A percentile compares a stretch with the other conserved stretches of the same genome.
Conservation (phyloP, 2,329 filamentous ascomycete genomes). For the Parastagonospora nodorum region DNA sequence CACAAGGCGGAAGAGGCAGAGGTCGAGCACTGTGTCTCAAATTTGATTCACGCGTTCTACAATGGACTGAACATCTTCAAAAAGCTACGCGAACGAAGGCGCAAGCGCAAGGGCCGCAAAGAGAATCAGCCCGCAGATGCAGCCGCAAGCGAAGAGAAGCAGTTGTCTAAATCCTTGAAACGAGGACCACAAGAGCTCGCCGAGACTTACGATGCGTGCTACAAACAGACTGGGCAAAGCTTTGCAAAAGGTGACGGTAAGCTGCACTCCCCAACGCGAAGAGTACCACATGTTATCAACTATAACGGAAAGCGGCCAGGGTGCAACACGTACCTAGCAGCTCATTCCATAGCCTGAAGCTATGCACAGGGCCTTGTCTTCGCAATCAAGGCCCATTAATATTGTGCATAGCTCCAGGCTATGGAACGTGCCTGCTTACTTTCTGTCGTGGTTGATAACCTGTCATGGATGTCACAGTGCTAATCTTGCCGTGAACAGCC, state of each 20-base stretch:
- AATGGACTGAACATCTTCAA: conserved; percentile 54
- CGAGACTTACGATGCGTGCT: conserved; percentile 48
- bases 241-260: conserved; percentile 54
- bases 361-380: too few relatives aligned
- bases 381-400: too few relatives aligned
- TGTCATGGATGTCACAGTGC: neutral
- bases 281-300: neutral
- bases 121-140: conserved; percentile 21
- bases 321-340: too few relatives aligned
- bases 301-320: too few relatives aligned
- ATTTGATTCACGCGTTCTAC: conserved; percentile 52
- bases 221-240: conserved; percentile 42
- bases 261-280: conserved; percentile 11
- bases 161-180: conserved; percentile 48
- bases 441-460: too few relatives aligned
- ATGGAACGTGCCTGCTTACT: too few relatives aligned
- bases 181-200: conserved; percentile 50
- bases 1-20: conserved; percentile 29
- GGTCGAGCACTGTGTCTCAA: conserved; percentile 44
- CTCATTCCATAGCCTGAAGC: too few relatives aligned
- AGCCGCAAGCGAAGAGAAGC: conserved; percentile 41
- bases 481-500: conserved; percentile 32
- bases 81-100: conserved; percentile 43
- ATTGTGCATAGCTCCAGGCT: too few relatives aligned
- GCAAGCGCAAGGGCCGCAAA: conserved; percentile 36